Evolutionary conservation across 495 filamentous ascomycete species (phyloP), one percentile per base, ranked within the genome.

Genomic region (Talaromyces stipitatus): DNA sequence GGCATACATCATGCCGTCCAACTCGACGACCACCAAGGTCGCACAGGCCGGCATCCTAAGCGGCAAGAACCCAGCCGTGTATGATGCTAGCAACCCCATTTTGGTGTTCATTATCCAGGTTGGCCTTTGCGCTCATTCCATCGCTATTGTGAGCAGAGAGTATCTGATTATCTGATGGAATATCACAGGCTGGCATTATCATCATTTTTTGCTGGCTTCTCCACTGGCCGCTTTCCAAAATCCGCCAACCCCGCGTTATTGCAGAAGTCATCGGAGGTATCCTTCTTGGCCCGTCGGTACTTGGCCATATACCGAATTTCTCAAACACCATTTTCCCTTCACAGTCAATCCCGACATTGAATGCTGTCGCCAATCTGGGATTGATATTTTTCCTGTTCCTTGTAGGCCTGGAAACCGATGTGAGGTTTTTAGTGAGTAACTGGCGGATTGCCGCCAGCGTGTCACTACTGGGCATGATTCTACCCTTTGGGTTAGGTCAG

Each of bases 201-300:
- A 88, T 97, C 65, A 82, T 95, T 52, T 84, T 96, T 66, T 95
- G 90, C 69, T 87, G 90, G 43, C 62, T 95, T 32, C 79, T 97
- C 33, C 88, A 91, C 62, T 88, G 76, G 62, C 94, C 92, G 22
- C 81, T 97, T 8, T 91, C 89, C 54, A 88, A 87, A 64, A 73
- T 97, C 46, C 86, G 88, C 55, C 92, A 97, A 66, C 92, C 92
- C 47, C 83, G 87, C 57, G 92, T 97, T 58, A 98, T 98, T 62
- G 90, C 94, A 41, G 94, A 97, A 79, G 90, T 98, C 38, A 87
- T 98, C 59, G 92, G 87, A 22, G 94, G 94, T 55, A 91, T 98
- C 64, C 65, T 98, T 4, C 78, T 98, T 8, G 94, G 92, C 36
- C 92, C 90, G 5, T 90, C 88, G 1, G 90, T 95, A 18, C 79